A percentile compares a stretch with the other conserved stretches of the same genome.
Evolutionary conservation across 2,329 filamentous ascomycete genomes (phyloP).

Genomic region (Penicillium palitans): DNA sequence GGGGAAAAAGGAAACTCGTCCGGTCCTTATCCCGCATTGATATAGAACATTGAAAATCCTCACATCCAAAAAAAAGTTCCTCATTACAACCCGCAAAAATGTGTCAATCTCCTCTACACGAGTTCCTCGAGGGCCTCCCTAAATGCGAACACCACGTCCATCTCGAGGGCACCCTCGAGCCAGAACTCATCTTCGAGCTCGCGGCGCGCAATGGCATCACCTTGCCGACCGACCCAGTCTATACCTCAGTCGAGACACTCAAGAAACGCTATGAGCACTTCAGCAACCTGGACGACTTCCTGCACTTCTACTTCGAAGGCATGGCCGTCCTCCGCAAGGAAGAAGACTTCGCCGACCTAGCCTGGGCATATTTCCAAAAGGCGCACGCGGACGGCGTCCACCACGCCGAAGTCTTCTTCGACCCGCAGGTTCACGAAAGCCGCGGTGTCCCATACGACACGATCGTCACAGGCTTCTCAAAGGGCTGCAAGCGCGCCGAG

Average conservation of each 20-base stretch:
- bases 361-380: conserved; percentile 68
- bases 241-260: conserved; percentile 60
- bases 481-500: conserved; percentile 61
- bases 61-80: neutral
- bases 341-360: conserved; percentile 71
- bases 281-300: conserved; percentile 72
- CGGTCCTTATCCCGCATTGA: neutral
- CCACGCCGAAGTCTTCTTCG: conserved; percentile 79
- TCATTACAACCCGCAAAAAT: conserved; percentile 44
- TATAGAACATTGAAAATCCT: neutral
- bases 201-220: conserved; percentile 65
- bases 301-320: conserved; percentile 75
- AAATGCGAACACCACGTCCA: conserved; percentile 84
- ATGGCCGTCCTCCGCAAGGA: conserved; percentile 67
- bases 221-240: conserved; percentile 65
- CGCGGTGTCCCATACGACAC: conserved; percentile 64
- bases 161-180: conserved; percentile 72
- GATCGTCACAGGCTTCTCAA: conserved; percentile 63
- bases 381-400: conserved; percentile 65
- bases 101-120: conserved; percentile 58
- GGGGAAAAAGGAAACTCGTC: conserved; percentile 8
- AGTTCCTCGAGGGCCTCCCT: conserved; percentile 65
- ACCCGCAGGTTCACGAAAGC: conserved; percentile 71
- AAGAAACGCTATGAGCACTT: conserved; percentile 66
- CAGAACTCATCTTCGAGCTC: conserved; percentile 68